A percentile compares a stretch with the other conserved stretches of the same genome.
phyloP scores from a whole-genome alignment of 129 eudicot genomes.

The Arctium lappa region DNA sequence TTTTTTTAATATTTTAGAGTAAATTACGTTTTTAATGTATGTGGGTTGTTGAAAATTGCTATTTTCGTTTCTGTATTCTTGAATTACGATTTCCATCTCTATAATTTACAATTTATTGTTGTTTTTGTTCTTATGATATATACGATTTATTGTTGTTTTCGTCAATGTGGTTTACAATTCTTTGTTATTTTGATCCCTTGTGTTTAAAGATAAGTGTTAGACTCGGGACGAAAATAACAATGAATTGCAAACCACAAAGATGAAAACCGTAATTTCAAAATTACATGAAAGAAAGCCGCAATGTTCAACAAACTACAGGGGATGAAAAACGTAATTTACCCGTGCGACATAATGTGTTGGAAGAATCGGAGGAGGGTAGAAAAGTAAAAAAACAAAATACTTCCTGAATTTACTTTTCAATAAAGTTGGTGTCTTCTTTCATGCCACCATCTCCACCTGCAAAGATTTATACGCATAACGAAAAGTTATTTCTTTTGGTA shows the following conservation, averaged over 20 bases:
- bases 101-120: background rate
- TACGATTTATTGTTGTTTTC: background rate
- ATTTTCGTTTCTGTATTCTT: too few relatives aligned
- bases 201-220: background rate
- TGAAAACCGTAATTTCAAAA: background rate
- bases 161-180: background rate
- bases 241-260: background rate
- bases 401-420: conserved; percentile 23
- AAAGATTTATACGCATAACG: background rate
- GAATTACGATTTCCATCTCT: too few relatives aligned
- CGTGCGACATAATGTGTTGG: background rate
- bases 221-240: background rate
- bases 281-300: too few relatives aligned
- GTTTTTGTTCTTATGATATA: too few relatives aligned
- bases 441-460: conserved; percentile 91
- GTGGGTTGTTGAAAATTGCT: background rate
- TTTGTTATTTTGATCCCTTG: background rate
- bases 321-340: background rate
- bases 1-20: background rate
- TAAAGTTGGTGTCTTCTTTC: conserved; percentile 75
- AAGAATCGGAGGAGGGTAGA: background rate
- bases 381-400: background rate
- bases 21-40: too few relatives aligned
- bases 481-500: background rate
- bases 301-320: background rate